Evolutionary conservation across 352 stramenopile genomes (phyloP).

Genomic region (Phytopythium boreale): DNA sequence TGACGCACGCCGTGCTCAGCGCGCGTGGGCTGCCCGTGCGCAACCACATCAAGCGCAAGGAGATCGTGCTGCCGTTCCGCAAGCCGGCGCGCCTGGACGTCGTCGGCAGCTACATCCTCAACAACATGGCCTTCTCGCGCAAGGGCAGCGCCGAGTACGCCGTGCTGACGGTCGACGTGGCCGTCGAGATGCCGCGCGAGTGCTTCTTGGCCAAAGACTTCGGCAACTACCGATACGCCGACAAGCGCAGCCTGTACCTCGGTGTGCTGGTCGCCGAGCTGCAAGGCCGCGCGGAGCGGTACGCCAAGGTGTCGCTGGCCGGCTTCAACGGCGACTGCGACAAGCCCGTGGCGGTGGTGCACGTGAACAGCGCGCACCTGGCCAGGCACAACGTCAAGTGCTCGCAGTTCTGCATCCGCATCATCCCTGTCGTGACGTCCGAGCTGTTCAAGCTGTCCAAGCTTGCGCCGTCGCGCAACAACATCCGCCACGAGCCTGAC

Average conservation of each 20-base stretch:
- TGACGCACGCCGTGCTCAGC: slow-evolving; percentile 69
- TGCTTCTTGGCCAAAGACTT: slow-evolving; percentile 90
- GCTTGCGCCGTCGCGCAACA: slow-evolving; percentile 76
- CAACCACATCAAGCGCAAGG: slow-evolving; percentile 80
- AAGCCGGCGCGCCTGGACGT: slow-evolving; percentile 75
- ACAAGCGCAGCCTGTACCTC: slow-evolving; percentile 88
- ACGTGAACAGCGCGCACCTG: slow-evolving; percentile 38
- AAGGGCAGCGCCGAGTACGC: slow-evolving; percentile 53
- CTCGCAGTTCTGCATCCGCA: slow-evolving; percentile 47
- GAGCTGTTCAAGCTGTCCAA: slow-evolving; percentile 83
- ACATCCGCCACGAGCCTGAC: slow-evolving; percentile 74
- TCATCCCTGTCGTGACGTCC: slow-evolving; percentile 67
- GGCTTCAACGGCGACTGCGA: slow-evolving; percentile 75
- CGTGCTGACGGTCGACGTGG: slow-evolving; percentile 69
- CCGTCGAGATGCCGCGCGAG: slow-evolving; percentile 71
- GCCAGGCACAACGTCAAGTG: slow-evolving; percentile 47
- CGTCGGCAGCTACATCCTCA: slow-evolving; percentile 86
- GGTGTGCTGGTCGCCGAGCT: slow-evolving; percentile 66
- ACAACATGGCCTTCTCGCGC: slow-evolving; percentile 68
- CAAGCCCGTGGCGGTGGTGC: slow-evolving; percentile 71
- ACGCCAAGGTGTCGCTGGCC: slow-evolving; percentile 54
- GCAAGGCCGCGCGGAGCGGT: slow-evolving; percentile 35
- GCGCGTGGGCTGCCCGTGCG: slow-evolving; percentile 49
- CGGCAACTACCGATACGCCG: slow-evolving; percentile 86
- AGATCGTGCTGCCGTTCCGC: slow-evolving; percentile 84